Percentiles rank a stretch among this genome's conserved stretches.
phyloP scores from a whole-genome alignment of 192 early-diverging fungal species.

The Backusella morwellensis region DNA sequence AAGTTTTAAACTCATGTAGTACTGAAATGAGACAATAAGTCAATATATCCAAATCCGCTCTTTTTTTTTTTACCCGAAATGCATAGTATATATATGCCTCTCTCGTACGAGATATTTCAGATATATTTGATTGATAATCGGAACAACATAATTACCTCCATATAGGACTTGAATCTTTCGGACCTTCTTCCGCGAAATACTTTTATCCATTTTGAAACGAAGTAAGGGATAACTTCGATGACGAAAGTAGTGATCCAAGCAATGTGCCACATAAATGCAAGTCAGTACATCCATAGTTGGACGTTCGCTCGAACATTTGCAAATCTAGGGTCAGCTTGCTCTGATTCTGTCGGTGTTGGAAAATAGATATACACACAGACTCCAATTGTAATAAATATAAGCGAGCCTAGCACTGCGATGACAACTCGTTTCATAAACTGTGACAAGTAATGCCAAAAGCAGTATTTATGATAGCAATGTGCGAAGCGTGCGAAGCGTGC shows the following conservation, averaged over 20 bases:
- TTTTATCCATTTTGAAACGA: slow-evolving; percentile 23
- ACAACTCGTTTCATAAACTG: slow-evolving; percentile 24
- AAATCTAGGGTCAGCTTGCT: slow-evolving; percentile 7
- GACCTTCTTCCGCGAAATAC: slow-evolving; percentile 22
- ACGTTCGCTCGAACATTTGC: slow-evolving; percentile 23
- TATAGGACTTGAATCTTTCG: slow-evolving; percentile 22
- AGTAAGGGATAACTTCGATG: slow-evolving; percentile 25
- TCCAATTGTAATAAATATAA: slow-evolving; percentile 19
- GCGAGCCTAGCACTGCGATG: slow-evolving; percentile 19
- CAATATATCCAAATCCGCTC: not conserved
- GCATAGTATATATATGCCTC: not conserved
- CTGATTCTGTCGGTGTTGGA: slow-evolving; percentile 12
- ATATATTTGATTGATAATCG: not conserved
- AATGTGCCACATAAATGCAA: slow-evolving; percentile 33
- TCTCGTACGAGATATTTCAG: not conserved
- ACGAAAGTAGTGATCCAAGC: slow-evolving; percentile 29
- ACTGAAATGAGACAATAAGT: slow-evolving; percentile 11
- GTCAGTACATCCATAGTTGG: slow-evolving; percentile 33
- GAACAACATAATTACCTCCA: slow-evolving; percentile 17
- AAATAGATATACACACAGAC: slow-evolving; percentile 18
- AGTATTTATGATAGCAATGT: slow-evolving; percentile 6
- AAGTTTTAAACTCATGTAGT: slow-evolving; percentile 25
- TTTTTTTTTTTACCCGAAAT: not conserved
- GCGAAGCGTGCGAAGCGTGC: not conserved
- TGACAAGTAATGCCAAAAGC: slow-evolving; percentile 31